Evolutionary conservation across 1,284 basidiomycete species (phyloP).

Genomic region (Heterobasidion annosum): DNA sequence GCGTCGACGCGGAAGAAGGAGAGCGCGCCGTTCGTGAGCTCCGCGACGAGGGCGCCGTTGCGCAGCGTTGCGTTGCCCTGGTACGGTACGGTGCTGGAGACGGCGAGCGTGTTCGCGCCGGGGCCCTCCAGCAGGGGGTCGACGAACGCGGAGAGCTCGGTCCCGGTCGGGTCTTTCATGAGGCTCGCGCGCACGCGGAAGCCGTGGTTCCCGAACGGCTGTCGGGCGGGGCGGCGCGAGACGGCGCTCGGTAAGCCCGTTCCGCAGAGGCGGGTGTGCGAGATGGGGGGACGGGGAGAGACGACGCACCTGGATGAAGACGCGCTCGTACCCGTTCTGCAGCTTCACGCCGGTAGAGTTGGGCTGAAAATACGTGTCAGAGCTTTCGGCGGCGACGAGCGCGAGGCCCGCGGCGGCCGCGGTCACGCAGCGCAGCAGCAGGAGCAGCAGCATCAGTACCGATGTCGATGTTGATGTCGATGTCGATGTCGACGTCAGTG

Average conservation of each 20-base stretch:
- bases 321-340: constrained; percentile 29
- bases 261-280: background rate
- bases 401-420: background rate
- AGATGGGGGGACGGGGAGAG: background rate
- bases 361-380: constrained; percentile 9
- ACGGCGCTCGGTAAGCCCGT: too few relatives aligned
- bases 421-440: background rate
- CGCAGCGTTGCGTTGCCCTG: constrained; percentile 24
- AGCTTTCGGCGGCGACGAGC: background rate
- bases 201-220: constrained; percentile 31
- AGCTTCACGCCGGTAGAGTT: constrained; percentile 28
- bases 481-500: background rate
- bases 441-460: background rate
- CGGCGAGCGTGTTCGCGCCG: constrained; percentile 21
- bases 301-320: constrained; percentile 25
- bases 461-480: background rate
- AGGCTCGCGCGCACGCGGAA: constrained; percentile 30
- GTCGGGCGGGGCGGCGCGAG: background rate
- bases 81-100: constrained; percentile 23
- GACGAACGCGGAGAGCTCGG: constrained; percentile 25
- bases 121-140: constrained; percentile 31
- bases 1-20: constrained; percentile 26
- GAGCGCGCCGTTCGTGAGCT: constrained; percentile 20
- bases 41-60: constrained; percentile 26
- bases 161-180: constrained; percentile 28